Evolutionary conservation across 305 asterid genomes (phyloP).

Genomic region (Fraxinus baroniana): DNA sequence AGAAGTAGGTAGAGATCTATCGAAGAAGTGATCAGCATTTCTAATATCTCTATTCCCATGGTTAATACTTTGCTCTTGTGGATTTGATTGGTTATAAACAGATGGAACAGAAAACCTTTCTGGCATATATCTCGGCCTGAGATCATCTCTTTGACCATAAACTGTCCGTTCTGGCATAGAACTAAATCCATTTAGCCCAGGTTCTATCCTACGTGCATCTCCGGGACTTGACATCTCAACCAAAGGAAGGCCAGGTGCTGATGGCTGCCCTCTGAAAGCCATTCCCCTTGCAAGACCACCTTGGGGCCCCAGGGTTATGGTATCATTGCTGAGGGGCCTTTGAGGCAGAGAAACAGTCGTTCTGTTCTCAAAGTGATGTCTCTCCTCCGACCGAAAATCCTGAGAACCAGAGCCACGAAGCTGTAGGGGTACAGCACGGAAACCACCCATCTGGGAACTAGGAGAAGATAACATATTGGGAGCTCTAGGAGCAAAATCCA

Average conservation of each 20-base stretch:
- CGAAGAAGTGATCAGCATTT: constrained; percentile 44
- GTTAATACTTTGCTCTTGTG: constrained; percentile 32
- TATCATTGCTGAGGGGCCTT: constrained; percentile 47
- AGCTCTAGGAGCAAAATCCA: constrained; percentile 47
- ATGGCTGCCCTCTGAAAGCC: constrained; percentile 77
- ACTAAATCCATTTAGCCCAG: constrained; percentile 63
- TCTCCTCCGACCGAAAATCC: constrained; percentile 52
- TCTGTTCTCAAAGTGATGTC: constrained; percentile 44
- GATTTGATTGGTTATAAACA: constrained; percentile 39
- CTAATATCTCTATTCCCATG: constrained; percentile 50
- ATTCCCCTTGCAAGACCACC: constrained; percentile 93
- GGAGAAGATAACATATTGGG: constrained; percentile 51
- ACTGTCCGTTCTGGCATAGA: constrained; percentile 51
- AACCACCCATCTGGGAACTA: constrained; percentile 34
- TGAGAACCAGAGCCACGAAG: constrained; percentile 53
- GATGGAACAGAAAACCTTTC: constrained; percentile 50
- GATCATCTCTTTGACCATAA: constrained; percentile 63
- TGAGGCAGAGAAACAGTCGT: constrained; percentile 50
- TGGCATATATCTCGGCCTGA: constrained; percentile 46
- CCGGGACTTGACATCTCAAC: constrained; percentile 42
- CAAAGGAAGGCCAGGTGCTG: constrained; percentile 38
- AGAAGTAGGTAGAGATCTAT: constrained; percentile 41
- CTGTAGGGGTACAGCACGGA: constrained; percentile 51
- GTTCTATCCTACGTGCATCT: constrained; percentile 49
- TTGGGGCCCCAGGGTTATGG: constrained; percentile 83